These are phyloP conservation scores for Colletotrichum eremochloae DNA, from an alignment of 2,329 filamentous ascomycete genomes.

Conservation along the genomic window DNA sequence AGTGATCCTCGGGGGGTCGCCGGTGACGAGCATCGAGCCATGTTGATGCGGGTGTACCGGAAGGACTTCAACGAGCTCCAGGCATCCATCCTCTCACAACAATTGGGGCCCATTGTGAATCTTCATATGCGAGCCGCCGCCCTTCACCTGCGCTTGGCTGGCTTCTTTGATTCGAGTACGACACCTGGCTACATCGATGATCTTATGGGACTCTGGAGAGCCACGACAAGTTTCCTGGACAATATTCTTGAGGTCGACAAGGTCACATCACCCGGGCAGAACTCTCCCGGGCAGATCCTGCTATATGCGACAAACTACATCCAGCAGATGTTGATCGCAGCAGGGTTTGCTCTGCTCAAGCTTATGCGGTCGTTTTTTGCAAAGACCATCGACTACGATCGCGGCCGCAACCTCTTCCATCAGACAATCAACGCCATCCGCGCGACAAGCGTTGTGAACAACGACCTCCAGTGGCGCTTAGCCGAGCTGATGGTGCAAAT, in stretches of 20 bases:
- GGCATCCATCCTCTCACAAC: slow-evolving; percentile 70
- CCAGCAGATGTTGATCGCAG: slow-evolving; percentile 88
- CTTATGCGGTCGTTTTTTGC: slow-evolving; percentile 83
- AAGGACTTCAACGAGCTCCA: slow-evolving; percentile 75
- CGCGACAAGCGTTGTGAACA: slow-evolving; percentile 79
- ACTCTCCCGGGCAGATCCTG: slow-evolving; percentile 67
- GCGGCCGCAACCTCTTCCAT: slow-evolving; percentile 78
- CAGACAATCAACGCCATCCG: slow-evolving; percentile 78
- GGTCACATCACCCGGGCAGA: slow-evolving; percentile 59
- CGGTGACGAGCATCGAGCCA: slow-evolving; percentile 75
- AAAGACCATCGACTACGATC: slow-evolving; percentile 76
- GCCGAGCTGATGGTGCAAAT: slow-evolving; percentile 90
- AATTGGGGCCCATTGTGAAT: slow-evolving; percentile 69
- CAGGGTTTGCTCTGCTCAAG: slow-evolving; percentile 82
- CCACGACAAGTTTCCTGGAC: slow-evolving; percentile 78
- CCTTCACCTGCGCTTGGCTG: slow-evolving; percentile 81
- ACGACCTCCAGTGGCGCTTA: slow-evolving; percentile 83
- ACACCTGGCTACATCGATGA: slow-evolving; percentile 80
- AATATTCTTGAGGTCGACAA: slow-evolving; percentile 69
- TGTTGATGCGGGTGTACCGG: slow-evolving; percentile 75
- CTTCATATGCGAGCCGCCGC: slow-evolving; percentile 80
- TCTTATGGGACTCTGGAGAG: slow-evolving; percentile 80
- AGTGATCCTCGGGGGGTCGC: slow-evolving; percentile 79
- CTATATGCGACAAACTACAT: slow-evolving; percentile 81
- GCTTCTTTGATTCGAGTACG: slow-evolving; percentile 83